phyloP scores from a whole-genome alignment of 1,284 basidiomycete genomes.

The Phellopilus nigrolimitatus region DNA sequence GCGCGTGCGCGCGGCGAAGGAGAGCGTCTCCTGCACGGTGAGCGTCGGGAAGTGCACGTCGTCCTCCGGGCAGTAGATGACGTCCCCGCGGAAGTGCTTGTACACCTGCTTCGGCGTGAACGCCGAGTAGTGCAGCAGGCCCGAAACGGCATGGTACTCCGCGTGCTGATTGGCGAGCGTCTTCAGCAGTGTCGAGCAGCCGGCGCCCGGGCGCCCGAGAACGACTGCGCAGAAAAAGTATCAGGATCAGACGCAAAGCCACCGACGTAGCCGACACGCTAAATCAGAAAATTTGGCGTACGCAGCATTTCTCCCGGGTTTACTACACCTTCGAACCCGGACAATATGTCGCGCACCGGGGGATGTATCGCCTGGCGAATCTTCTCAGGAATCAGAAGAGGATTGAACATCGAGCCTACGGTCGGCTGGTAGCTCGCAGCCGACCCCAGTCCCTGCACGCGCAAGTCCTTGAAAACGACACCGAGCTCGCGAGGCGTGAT shows the following conservation, averaged over 20 bases:
- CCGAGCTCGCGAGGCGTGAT: conserved; percentile 18
- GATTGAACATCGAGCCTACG: conserved; percentile 25
- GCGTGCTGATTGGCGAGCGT: conserved; percentile 36
- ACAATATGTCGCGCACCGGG: conserved; percentile 27
- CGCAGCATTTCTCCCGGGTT: conserved; percentile 38
- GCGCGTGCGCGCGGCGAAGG: conserved; percentile 27
- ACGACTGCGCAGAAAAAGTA: conserved; percentile 28
- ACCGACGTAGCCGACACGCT: neutral
- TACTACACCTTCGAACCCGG: conserved; percentile 30
- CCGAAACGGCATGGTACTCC: conserved; percentile 32
- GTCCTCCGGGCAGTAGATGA: conserved; percentile 25
- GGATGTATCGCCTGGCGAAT: conserved; percentile 23
- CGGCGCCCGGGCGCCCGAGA: conserved; percentile 37
- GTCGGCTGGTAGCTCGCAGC: conserved; percentile 24
- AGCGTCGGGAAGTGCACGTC: conserved; percentile 37
- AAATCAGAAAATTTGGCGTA: conserved; percentile 13
- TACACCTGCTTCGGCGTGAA: conserved; percentile 25
- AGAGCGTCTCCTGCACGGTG: conserved; percentile 31
- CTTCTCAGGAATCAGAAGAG: conserved; percentile 14
- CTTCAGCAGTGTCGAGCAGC: conserved; percentile 40
- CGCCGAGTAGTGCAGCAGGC: conserved; percentile 33
- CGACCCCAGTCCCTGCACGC: conserved; percentile 25
- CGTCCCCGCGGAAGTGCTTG: conserved; percentile 26
- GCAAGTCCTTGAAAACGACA: conserved; percentile 24
- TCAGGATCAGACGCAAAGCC: too few relatives aligned